phyloP scores from a whole-genome alignment of 139 green algal species.

The Edaphochlamys debaryana region DNA sequence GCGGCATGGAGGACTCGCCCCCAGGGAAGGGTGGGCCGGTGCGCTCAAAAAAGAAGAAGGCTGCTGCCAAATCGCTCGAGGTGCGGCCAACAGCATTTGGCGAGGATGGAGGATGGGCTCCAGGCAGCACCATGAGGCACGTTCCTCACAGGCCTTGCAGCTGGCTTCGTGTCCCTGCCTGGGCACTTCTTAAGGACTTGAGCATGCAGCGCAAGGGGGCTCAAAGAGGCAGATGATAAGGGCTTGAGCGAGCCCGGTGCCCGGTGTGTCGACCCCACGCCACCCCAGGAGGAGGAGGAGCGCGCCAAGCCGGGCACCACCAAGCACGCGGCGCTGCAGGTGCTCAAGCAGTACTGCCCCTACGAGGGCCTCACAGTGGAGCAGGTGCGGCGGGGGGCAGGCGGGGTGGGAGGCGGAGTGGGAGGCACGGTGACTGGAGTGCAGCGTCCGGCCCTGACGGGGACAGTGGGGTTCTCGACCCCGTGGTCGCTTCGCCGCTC shows the following conservation, averaged over 20 bases:
- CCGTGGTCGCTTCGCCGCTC: not conserved
- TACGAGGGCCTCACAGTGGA: constrained; percentile 22
- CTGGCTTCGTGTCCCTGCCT: no score
- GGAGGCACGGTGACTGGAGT: not conserved
- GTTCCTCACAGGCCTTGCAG: no score
- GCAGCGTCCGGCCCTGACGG: no score
- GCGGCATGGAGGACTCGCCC: not conserved
- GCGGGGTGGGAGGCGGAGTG: not conserved
- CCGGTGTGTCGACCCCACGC: no score
- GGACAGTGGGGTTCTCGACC: no score
- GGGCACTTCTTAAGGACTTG: no score
- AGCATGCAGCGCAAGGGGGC: no score
- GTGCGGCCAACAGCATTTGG: not conserved
- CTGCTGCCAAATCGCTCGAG: constrained; percentile 16
- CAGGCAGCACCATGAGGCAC: no score
- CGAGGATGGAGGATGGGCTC: no score
- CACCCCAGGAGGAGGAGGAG: constrained; percentile 63
- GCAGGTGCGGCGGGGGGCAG: not conserved
- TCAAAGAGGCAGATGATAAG: no score
- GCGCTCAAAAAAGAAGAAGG: constrained; percentile 22
- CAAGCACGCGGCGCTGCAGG: constrained; percentile 64
- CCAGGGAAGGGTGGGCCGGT: not conserved
- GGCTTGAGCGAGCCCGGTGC: no score
- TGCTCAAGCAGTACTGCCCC: constrained; percentile 50
- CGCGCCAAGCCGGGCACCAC: constrained; percentile 60